Base-by-base conservation (phyloP, 2,329 filamentous ascomycete genomes). In the Orbilia ellipsospora region DNA sequence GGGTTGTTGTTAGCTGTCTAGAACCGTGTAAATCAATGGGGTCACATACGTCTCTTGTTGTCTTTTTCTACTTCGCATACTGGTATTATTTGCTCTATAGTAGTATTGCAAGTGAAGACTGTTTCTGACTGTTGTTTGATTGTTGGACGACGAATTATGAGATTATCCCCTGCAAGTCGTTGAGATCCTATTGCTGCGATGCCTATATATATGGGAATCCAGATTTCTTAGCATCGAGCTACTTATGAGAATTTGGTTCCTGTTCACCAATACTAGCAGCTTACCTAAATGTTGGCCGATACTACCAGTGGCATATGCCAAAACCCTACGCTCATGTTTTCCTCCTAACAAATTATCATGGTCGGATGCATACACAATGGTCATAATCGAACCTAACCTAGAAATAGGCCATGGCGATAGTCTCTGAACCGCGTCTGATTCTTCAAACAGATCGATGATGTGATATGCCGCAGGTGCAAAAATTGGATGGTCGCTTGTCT, bases 371-470 rank as follows among this genome's bases (percentile, higher is more conserved):
- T 67, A 64, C 6, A 52, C 59, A 57, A 75, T 55, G 16, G 42
- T 51, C 16, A 75, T 51, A 18, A 75, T 54, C n/a, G 72, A 64
- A 36, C 72, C 60, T 23, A 64, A 65, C 26, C 64, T 75, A 13
- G 72, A 75, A 16, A 50, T 31, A 4, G 44, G 51, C 72, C 72
- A 75, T 23, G 64, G 59, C 1, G 64, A 69, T 56, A 69, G 15
- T 18, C 64, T 45, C 52, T 61, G 64, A 10, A 65, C 59, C 18
- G 28, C 59, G 12, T 20, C 36, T 12, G 72, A 68, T 52, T 75
- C 72, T 64, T 75, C 64, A 52, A 64, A 75, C 45, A 75, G 65
- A 23, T 65, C 60, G 15, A 69, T 45, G 52, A 75, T 69, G 18
- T 69, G 52, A 36, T 55, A 42, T 16, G 62, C 59, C 1, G 72